Evolutionary conservation across 2,329 filamentous ascomycete genomes (phyloP).

Genomic region (Neonectria punicea): DNA sequence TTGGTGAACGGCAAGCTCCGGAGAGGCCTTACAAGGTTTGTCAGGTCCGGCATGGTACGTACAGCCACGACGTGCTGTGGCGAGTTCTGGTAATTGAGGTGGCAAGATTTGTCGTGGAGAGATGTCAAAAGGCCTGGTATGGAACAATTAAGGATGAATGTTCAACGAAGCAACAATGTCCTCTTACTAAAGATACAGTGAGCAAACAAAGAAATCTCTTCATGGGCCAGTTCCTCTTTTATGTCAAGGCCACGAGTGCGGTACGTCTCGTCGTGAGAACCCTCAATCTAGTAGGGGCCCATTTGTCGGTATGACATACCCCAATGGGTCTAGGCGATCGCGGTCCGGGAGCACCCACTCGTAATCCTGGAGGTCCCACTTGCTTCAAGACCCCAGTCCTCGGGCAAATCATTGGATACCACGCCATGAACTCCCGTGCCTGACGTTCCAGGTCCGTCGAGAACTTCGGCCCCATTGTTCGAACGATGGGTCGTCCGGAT

Average conservation of each 20-base stretch:
- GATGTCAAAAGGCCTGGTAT: not conserved
- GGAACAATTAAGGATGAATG: not conserved
- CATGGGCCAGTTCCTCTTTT: not conserved
- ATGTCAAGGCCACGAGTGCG: not conserved
- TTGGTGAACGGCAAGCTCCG: not conserved
- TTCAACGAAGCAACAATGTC: not conserved
- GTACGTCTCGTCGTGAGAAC: not conserved
- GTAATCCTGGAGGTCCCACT: not conserved
- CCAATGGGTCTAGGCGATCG: not conserved
- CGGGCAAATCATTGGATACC: not conserved
- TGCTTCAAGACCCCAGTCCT: not conserved
- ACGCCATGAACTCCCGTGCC: not conserved
- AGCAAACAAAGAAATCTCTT: not conserved
- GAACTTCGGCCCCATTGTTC: not conserved
- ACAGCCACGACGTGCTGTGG: not conserved
- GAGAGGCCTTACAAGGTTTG: conserved; percentile 19
- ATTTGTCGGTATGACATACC: not conserved
- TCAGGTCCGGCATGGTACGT: conserved; percentile 21
- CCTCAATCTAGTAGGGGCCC: not conserved
- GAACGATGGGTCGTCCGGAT: not conserved
- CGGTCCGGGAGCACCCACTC: not conserved
- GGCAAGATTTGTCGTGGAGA: not conserved
- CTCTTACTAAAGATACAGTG: not conserved
- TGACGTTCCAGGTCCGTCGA: not conserved
- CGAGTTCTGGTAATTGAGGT: not conserved